A percentile compares a stretch with the other conserved stretches of the same genome.
These are phyloP conservation scores for Leccinum holopus DNA, from an alignment of 1,284 basidiomycete genomes.

Conservation along the genomic window DNA sequence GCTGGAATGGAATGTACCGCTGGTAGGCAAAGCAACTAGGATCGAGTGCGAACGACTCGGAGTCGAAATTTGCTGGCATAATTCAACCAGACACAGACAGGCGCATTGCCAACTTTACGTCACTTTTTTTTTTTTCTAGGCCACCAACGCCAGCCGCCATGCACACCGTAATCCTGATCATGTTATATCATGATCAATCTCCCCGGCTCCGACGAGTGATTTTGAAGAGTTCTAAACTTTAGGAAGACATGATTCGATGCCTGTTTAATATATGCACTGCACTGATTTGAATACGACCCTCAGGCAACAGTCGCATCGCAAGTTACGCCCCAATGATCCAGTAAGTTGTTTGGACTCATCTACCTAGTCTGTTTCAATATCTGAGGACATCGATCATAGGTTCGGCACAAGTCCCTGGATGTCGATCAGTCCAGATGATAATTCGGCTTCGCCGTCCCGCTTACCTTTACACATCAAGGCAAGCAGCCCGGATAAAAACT, in stretches of 20 bases:
- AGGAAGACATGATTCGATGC: background rate
- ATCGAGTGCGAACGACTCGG: too few species aligned
- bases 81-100: too few species aligned
- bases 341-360: too few species aligned
- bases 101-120: background rate
- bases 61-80: too few species aligned
- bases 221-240: background rate
- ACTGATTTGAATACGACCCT: background rate
- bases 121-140: background rate
- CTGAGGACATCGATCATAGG: too few species aligned
- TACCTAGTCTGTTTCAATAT: too few species aligned
- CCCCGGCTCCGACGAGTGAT: background rate
- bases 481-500: background rate
- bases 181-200: background rate
- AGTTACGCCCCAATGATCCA: background rate
- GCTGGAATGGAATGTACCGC: too few species aligned
- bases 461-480: background rate
- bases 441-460: background rate
- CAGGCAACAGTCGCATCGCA: background rate
- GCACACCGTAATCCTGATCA: too few species aligned
- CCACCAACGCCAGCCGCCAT: too few species aligned
- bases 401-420: background rate
- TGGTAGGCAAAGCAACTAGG: too few species aligned
- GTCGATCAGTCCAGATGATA: background rate
- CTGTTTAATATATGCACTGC: background rate